These are phyloP conservation scores for Tubosaeta brunneosetosa DNA, from an alignment of 768 basidiomycete genomes.

Conservation along the genomic window DNA sequence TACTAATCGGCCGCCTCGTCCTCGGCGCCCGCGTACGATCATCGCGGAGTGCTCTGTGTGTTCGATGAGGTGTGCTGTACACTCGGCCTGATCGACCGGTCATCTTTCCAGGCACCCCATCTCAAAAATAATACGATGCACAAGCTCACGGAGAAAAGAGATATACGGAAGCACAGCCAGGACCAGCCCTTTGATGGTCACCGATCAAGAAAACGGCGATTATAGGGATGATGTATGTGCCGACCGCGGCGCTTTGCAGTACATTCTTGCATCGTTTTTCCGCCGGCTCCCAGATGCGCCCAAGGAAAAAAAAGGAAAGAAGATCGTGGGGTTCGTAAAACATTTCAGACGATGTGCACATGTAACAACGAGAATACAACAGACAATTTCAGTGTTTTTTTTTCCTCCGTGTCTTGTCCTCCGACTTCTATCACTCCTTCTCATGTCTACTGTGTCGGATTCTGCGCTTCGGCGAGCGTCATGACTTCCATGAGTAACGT, in stretches of 20 bases:
- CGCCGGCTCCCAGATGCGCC: not conserved
- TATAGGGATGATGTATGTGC: not conserved
- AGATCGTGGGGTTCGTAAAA: not conserved
- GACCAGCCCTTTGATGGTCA: not conserved
- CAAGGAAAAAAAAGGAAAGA: not conserved
- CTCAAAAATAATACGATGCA: not conserved
- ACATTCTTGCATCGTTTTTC: not conserved
- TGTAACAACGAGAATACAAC: not conserved
- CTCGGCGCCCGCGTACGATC: not conserved
- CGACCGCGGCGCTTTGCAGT: not conserved
- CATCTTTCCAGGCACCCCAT: not conserved
- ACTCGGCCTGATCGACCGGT: not conserved
- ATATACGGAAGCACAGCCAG: not conserved
- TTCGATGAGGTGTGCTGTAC: not conserved
- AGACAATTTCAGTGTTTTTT: not conserved
- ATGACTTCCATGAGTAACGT: conserved; percentile 83
- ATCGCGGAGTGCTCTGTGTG: not conserved
- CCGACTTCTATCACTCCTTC: not conserved
- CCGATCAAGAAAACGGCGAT: not conserved
- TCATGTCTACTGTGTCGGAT: conserved; percentile 6
- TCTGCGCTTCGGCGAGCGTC: conserved; percentile 53
- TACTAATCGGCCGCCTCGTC: not conserved
- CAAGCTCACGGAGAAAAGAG: not conserved
- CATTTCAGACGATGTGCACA: not conserved
- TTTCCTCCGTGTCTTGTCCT: not conserved